Conservation (phyloP, 176 grass and related monocot species). For the Otatea glauca region DNA sequence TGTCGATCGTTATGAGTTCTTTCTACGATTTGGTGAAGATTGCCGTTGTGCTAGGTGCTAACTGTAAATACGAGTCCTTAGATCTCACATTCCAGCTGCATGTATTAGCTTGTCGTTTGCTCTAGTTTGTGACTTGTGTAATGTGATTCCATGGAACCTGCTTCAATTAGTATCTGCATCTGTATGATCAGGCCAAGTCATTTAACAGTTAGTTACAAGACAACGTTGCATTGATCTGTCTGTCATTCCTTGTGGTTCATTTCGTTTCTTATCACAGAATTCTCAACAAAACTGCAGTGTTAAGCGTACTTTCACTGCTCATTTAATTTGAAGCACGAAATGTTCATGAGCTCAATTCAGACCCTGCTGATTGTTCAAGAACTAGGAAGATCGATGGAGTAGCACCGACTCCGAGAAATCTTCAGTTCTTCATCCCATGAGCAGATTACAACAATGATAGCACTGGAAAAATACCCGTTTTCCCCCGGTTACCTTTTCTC, state of each 20-base stretch:
- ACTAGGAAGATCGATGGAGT: background rate
- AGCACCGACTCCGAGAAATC: background rate
- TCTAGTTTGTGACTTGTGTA: conserved; percentile 17
- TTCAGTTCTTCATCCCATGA: background rate
- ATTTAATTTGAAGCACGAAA: background rate
- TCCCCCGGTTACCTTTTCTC: background rate
- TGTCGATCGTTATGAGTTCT: background rate
- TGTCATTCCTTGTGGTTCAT: background rate
- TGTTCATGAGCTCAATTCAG: background rate
- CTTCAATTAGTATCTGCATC: conserved; percentile 22
- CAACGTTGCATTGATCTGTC: background rate
- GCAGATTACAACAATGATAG: conserved; percentile 50
- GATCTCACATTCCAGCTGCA: conserved; percentile 10
- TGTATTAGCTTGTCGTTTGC: background rate
- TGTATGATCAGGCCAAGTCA: conserved; percentile 14
- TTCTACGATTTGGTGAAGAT: conserved; percentile 5
- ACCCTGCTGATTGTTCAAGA: background rate
- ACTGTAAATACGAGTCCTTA: conserved; percentile 45
- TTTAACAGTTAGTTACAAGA: background rate
- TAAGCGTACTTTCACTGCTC: background rate
- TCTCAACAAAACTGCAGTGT: background rate
- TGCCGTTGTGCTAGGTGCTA: background rate
- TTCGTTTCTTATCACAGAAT: background rate
- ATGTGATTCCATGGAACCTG: conserved; percentile 29
- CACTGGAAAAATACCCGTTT: background rate